Percentiles rank a stretch among this genome's conserved stretches.
Conservation (phyloP, 2,329 filamentous ascomycete species). For the Trichoderma atroviride region DNA sequence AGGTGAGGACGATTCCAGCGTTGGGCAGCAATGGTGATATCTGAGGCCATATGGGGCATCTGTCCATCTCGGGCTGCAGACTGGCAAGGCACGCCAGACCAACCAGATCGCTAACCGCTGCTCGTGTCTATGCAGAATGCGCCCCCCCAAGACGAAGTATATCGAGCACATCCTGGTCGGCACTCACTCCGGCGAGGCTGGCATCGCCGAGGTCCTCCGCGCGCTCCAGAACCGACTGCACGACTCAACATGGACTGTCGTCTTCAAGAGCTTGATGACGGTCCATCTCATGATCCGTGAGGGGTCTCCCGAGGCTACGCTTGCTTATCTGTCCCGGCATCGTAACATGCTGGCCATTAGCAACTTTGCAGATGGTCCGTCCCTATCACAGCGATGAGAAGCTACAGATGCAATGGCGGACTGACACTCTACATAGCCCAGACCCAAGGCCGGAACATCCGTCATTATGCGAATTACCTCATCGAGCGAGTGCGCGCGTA, state of each 20-base stretch:
- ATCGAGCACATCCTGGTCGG: slow-evolving; percentile 97
- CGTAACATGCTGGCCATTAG: slow-evolving; percentile 84
- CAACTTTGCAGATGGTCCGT: slow-evolving; percentile 86
- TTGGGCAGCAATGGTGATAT: neutral
- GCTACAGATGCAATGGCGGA: neutral
- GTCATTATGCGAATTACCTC: slow-evolving; percentile 87
- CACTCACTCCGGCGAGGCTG: slow-evolving; percentile 91
- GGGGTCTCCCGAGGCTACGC: slow-evolving; percentile 83
- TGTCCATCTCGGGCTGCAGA: slow-evolving; percentile 1
- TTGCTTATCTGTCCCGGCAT: slow-evolving; percentile 81
- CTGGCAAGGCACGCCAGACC: neutral
- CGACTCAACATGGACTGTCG: slow-evolving; percentile 99
- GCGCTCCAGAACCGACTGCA: slow-evolving; percentile 84
- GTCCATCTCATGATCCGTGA: slow-evolving; percentile 97
- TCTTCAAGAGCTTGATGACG: slow-evolving; percentile 96
- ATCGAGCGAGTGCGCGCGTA: slow-evolving; percentile 80
- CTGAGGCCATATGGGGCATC: slow-evolving; percentile 7
- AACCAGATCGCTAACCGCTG: slow-evolving; percentile 14
- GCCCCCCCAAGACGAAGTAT: slow-evolving; percentile 95
- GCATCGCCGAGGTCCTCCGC: slow-evolving; percentile 93
- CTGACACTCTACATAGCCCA: slow-evolving; percentile 63
- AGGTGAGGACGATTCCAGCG: slow-evolving; percentile 56
- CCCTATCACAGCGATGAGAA: neutral
- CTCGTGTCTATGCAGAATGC: slow-evolving; percentile 64
- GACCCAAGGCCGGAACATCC: slow-evolving; percentile 92